Percentiles rank a stretch among this genome's conserved stretches.
phyloP scores from a whole-genome alignment of 2,329 filamentous ascomycete genomes.

The Penicillium sp. region DNA sequence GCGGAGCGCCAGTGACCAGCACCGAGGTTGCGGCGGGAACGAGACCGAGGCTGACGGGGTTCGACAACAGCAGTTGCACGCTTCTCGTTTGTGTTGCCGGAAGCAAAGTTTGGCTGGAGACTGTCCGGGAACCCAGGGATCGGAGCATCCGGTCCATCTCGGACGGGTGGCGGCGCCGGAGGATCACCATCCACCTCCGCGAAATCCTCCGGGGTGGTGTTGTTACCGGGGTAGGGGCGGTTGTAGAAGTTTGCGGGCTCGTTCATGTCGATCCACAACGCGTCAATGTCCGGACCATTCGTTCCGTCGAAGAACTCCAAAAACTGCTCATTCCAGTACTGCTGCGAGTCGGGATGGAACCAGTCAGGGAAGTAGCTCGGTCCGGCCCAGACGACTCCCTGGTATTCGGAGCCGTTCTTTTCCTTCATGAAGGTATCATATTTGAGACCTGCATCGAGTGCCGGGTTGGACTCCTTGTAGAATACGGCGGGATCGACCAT shows the following conservation, averaged over 20 bases:
- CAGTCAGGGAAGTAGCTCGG: constrained; percentile 71
- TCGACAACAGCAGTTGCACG: neutral
- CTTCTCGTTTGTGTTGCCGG: constrained; percentile 3
- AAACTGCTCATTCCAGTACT: constrained; percentile 70
- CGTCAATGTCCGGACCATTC: constrained; percentile 70
- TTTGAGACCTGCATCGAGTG: constrained; percentile 9
- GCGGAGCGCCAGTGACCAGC: constrained; percentile 7
- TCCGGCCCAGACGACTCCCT: constrained; percentile 76
- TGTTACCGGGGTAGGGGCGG: constrained; percentile 52
- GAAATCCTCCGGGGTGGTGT: constrained; percentile 50
- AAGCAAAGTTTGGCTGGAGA: constrained; percentile 56
- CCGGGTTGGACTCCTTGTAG: constrained; percentile 11
- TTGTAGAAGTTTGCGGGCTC: constrained; percentile 50
- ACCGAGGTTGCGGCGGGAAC: constrained; percentile 5
- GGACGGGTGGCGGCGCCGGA: constrained; percentile 48
- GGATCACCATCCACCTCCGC: constrained; percentile 44
- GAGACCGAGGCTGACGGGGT: constrained; percentile 8
- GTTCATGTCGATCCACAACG: constrained; percentile 71
- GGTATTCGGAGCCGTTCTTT: neutral
- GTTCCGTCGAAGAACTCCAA: constrained; percentile 60
- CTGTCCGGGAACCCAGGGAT: constrained; percentile 66
- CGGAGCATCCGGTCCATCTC: constrained; percentile 51
- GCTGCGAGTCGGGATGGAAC: constrained; percentile 62
- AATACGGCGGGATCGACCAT: constrained; percentile 65
- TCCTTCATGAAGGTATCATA: constrained; percentile 10